These are phyloP conservation scores for Coemansia sp. DNA, from an alignment of 192 early-diverging fungal species.

Conservation along the genomic window DNA sequence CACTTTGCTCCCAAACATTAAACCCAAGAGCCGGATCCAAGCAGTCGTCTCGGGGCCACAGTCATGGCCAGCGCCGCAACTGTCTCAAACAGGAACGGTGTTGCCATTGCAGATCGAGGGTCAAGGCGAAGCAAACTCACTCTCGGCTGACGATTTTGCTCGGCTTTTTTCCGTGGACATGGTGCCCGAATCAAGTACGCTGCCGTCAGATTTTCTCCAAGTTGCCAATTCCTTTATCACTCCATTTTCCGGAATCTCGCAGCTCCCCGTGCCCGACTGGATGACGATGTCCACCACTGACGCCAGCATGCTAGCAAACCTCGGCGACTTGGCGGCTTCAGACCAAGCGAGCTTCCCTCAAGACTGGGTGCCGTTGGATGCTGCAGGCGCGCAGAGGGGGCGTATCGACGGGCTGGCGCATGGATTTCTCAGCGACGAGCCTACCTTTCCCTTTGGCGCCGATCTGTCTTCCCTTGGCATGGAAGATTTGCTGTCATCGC, in stretches of 20 bases:
- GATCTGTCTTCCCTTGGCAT: neutral
- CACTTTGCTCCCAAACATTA: constrained; percentile 8
- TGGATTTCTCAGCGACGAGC: constrained; percentile 29
- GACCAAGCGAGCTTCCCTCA: constrained; percentile 2
- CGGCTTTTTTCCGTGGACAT: constrained; percentile 47
- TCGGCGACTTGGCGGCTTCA: constrained; percentile 24
- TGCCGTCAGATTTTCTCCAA: constrained; percentile 28
- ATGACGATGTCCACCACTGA: constrained; percentile 26
- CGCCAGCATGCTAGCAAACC: constrained; percentile 40
- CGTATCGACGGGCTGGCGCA: neutral
- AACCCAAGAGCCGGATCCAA: neutral
- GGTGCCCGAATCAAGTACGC: constrained; percentile 28
- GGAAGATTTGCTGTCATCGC: neutral
- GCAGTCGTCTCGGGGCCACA: neutral
- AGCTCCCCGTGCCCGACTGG: constrained; percentile 18
- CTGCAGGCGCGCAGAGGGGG: constrained; percentile 10
- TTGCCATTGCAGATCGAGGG: neutral
- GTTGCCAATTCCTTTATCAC: constrained; percentile 39
- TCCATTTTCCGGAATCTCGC: constrained; percentile 17
- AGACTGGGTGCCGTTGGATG: constrained; percentile 32
- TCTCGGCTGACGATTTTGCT: constrained; percentile 35
- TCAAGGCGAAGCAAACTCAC: neutral
- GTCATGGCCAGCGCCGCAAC: neutral
- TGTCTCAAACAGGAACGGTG: too few relatives aligned
- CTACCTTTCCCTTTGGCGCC: constrained; percentile 14